Conservation (phyloP, 352 stramenopile genomes). For the Globisporangium irregulare region DNA sequence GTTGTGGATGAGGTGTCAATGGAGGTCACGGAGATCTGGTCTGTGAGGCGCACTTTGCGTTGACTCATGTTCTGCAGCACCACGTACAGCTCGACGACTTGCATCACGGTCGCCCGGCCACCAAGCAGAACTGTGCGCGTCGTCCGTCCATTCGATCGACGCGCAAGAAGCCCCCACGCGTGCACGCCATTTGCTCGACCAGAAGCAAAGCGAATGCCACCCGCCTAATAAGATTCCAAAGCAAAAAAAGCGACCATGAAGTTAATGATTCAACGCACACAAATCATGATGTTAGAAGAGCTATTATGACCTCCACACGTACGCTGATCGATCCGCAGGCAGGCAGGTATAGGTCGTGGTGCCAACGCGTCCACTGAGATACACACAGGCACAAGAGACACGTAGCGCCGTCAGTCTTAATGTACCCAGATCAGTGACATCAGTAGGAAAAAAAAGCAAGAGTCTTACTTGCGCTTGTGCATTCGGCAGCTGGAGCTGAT, state of each 20-base stretch:
- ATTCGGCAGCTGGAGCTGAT: neutral
- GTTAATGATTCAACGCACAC: neutral
- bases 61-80: slow-evolving; percentile 46
- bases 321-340: slow-evolving; percentile 33
- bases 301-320: slow-evolving; percentile 5
- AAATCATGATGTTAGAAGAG: neutral
- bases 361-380: slow-evolving; percentile 33
- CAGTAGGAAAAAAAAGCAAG: neutral
- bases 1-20: neutral
- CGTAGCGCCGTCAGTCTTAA: neutral
- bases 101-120: slow-evolving; percentile 40
- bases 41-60: slow-evolving; percentile 28
- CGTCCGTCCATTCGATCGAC: slow-evolving; percentile 53
- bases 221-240: slow-evolving; percentile 14
- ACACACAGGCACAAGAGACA: neutral
- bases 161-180: slow-evolving; percentile 43
- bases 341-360: slow-evolving; percentile 39
- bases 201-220: slow-evolving; percentile 31
- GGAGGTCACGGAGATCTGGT: slow-evolving; percentile 27
- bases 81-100: slow-evolving; percentile 58
- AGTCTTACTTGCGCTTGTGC: slow-evolving; percentile 7
- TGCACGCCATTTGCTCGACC: slow-evolving; percentile 24
- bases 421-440: too few species aligned
- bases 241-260: neutral
- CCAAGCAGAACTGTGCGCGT: slow-evolving; percentile 48